Evolutionary conservation across 192 early-diverging fungal species (phyloP).

Genomic region (Chytriomyces confervae): DNA sequence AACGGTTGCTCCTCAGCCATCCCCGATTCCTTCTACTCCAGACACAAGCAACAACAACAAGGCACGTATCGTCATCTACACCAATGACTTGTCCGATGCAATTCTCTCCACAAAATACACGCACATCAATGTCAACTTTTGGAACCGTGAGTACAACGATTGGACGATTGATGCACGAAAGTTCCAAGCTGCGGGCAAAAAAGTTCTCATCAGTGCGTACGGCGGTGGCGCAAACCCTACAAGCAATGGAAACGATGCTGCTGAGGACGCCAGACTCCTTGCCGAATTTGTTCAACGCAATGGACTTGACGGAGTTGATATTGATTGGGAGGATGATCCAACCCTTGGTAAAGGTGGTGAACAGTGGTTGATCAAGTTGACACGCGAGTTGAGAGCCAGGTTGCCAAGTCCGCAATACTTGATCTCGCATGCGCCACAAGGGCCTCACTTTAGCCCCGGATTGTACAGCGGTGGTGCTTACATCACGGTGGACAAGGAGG

Average conservation of each 20-base stretch:
- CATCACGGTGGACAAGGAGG: conserved; percentile 2
- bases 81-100: not conserved
- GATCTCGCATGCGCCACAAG: conserved; percentile 29
- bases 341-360: not conserved
- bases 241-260: not conserved
- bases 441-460: conserved; percentile 4
- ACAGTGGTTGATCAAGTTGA: conserved; percentile 15
- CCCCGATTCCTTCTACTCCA: not conserved
- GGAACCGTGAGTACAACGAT: not conserved
- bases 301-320: conserved; percentile 8
- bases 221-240: conserved; percentile 1
- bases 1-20: not conserved
- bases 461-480: conserved; percentile 10
- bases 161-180: not conserved
- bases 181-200: conserved; percentile 11
- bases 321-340: not conserved
- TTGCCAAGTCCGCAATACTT: conserved; percentile 13
- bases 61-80: not conserved
- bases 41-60: not conserved
- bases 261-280: not conserved
- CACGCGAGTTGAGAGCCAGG: not conserved
- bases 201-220: conserved; percentile 13
- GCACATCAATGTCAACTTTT: not conserved
- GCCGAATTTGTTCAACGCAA: conserved; percentile 5
- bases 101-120: not conserved